Evolutionary conservation across 2,329 filamentous ascomycete genomes (phyloP), one percentile per base, ranked within the genome.

Genomic region (Emmonsia crescens): DNA sequence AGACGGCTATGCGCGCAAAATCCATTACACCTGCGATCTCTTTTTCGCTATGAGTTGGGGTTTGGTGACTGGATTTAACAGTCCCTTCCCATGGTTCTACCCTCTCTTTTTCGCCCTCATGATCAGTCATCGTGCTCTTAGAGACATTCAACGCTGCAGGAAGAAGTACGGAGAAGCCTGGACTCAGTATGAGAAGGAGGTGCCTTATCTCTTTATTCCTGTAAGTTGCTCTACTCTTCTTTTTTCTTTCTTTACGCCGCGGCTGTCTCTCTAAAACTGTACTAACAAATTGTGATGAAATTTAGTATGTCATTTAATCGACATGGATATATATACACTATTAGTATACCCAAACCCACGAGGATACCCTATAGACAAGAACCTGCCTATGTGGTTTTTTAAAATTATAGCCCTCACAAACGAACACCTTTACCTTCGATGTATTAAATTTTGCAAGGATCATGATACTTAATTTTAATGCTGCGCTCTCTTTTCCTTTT

Each of bases 61-160:
- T 29, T 75, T 92, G n/a, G 86, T 93, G 67, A 91, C 88, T 2
- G 89, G 89, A 12, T 92, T 93, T 76, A 79, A 79, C 42, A 90
- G 86, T 71, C 89, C 89, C 0, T 92, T 93, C 76, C 90, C 90
- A 0, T 95, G 90, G 89, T 94, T 95, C 76, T 93, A 95, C 72
- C 88, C 89, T 0, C 74, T 89, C 42, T 95, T 95, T 79, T 95
- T 95, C 73, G 79, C 80, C 21, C 76, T 77, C 67, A 93, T 93
- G 89, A 93, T 94, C 70, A 79, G 85, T 10, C 90, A 95, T 74
- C 87, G 90, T 63, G 87, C 89, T 4, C 78, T 79, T 66, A 82
- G 90, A 63, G 90, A 95, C 71, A 89, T 92, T 63, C 80, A 88
- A 72, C 81, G 86, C 66, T 95, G 90, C 76, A 82, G 83, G 61